Percentiles rank a stretch among this genome's conserved stretches.
Evolutionary conservation across 2,329 filamentous ascomycete genomes (phyloP).

Genomic region (Colletotrichum nymphaeae): DNA sequence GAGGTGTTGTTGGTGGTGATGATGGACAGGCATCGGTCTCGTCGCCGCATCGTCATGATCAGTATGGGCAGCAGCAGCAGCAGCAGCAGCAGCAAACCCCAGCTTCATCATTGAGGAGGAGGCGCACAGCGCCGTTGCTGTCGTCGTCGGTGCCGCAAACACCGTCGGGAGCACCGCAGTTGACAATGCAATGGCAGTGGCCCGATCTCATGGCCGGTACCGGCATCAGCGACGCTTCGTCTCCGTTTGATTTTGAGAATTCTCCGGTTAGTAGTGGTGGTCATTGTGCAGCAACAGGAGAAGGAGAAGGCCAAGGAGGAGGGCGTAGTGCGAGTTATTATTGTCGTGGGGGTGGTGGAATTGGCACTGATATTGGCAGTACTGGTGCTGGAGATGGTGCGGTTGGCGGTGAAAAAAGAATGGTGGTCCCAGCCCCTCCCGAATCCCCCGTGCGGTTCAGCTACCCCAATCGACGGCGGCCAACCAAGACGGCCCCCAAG

Average conservation of each 20-base stretch:
- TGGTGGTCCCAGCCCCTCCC: slow-evolving; percentile 2
- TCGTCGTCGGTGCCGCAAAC: slow-evolving; percentile 16
- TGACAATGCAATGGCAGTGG: slow-evolving; percentile 21
- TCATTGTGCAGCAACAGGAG: not conserved
- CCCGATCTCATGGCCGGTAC: slow-evolving; percentile 6
- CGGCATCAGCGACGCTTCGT: not conserved
- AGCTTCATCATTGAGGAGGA: slow-evolving; percentile 15
- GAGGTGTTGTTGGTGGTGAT: not conserved
- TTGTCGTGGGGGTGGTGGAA: not conserved
- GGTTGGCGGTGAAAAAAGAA: not conserved
- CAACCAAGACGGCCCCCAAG: slow-evolving; percentile 28
- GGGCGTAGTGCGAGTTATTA: not conserved
- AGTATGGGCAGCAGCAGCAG: slow-evolving; percentile 1
- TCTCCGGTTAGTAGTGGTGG: not conserved
- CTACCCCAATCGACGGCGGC: slow-evolving; percentile 32
- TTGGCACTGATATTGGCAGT: not conserved
- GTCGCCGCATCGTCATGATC: not conserved
- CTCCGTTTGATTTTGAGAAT: not conserved
- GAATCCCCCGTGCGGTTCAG: slow-evolving; percentile 33
- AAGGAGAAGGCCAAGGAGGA: not conserved
- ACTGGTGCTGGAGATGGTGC: not conserved
- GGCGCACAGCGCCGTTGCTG: slow-evolving; percentile 25
- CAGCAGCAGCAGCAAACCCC: slow-evolving; percentile 12
- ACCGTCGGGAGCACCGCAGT: slow-evolving; percentile 15
- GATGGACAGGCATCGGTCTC: not conserved